Conservation (phyloP, 495 filamentous ascomycete species). For the Friedmanniomyces simplex region DNA sequence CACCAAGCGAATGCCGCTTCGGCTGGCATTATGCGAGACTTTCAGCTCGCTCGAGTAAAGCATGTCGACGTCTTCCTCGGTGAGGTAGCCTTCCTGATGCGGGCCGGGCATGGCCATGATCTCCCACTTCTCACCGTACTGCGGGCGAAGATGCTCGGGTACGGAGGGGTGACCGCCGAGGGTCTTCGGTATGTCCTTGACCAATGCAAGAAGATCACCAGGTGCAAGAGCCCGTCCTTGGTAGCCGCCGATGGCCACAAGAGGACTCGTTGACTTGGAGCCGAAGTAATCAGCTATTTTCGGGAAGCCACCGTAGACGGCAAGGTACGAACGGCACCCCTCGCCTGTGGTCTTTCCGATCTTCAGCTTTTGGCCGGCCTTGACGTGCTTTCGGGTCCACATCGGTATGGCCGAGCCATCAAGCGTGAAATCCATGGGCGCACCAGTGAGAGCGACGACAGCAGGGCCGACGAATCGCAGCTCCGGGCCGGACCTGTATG, state of each 20-base stretch:
- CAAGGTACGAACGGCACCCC: constrained; percentile 50
- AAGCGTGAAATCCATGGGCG: constrained; percentile 39
- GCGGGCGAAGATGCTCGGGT: constrained; percentile 34
- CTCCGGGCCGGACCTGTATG: constrained; percentile 37
- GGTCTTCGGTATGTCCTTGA: constrained; percentile 26
- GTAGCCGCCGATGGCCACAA: constrained; percentile 47
- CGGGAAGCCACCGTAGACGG: constrained; percentile 47
- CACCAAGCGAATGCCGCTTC: constrained; percentile 47
- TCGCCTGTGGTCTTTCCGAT: constrained; percentile 43
- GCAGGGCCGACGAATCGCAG: constrained; percentile 42
- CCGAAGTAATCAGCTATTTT: constrained; percentile 46
- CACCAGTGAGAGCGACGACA: constrained; percentile 45
- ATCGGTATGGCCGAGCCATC: constrained; percentile 39
- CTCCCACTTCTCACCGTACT: constrained; percentile 38
- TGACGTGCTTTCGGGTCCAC: constrained; percentile 44
- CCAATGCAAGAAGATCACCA: constrained; percentile 41
- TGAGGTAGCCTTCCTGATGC: constrained; percentile 46
- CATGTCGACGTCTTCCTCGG: constrained; percentile 42
- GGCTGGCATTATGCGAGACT: constrained; percentile 47
- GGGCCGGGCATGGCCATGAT: constrained; percentile 48
- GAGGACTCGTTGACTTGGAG: constrained; percentile 48
- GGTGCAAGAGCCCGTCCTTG: constrained; percentile 45
- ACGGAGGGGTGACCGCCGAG: constrained; percentile 24
- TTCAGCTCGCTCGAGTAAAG: constrained; percentile 41
- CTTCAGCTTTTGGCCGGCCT: constrained; percentile 42